These are phyloP conservation scores for Oidium heveae DNA, from an alignment of 2,329 filamentous ascomycete genomes.

Conservation along the genomic window DNA sequence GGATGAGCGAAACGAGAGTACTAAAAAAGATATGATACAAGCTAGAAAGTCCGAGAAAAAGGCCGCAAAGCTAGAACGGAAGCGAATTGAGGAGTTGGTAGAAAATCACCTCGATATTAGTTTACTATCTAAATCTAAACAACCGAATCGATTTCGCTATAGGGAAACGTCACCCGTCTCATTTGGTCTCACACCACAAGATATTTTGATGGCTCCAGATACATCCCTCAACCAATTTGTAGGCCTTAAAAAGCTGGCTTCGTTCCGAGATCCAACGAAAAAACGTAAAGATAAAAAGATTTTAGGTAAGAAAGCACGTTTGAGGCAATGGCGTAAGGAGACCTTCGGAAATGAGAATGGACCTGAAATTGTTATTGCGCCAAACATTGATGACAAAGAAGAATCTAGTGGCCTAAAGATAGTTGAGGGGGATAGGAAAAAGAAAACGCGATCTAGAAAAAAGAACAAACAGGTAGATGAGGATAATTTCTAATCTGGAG, in stretches of 20 bases:
- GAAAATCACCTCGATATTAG: constrained; percentile 59
- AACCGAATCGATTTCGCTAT: constrained; percentile 49
- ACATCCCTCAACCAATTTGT: constrained; percentile 68
- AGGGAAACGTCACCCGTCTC: constrained; percentile 76
- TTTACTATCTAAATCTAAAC: constrained; percentile 29
- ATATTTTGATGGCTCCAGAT: constrained; percentile 80
- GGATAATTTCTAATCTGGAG: too few species aligned
- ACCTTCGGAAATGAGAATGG: constrained; percentile 28
- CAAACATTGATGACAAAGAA: constrained; percentile 7
- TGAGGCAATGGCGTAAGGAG: constrained; percentile 60
- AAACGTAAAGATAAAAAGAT: constrained; percentile 73
- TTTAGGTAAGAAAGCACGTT: constrained; percentile 73
- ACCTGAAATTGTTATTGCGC: constrained; percentile 10
- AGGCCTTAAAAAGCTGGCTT: constrained; percentile 80
- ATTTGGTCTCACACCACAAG: constrained; percentile 69
- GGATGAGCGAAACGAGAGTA: too few species aligned
- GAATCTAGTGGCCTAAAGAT: constrained; percentile 12
- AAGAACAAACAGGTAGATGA: too few species aligned
- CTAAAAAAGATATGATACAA: neutral
- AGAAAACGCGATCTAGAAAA: constrained; percentile 26
- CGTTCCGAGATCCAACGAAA: constrained; percentile 70
- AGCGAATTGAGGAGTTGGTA: constrained; percentile 65
- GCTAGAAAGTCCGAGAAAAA: constrained; percentile 35
- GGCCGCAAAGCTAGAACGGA: constrained; percentile 53
- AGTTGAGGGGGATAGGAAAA: constrained; percentile 18